Base-by-base conservation (phyloP, 495 filamentous ascomycete species). In the Talaromyces wortmannii region DNA sequence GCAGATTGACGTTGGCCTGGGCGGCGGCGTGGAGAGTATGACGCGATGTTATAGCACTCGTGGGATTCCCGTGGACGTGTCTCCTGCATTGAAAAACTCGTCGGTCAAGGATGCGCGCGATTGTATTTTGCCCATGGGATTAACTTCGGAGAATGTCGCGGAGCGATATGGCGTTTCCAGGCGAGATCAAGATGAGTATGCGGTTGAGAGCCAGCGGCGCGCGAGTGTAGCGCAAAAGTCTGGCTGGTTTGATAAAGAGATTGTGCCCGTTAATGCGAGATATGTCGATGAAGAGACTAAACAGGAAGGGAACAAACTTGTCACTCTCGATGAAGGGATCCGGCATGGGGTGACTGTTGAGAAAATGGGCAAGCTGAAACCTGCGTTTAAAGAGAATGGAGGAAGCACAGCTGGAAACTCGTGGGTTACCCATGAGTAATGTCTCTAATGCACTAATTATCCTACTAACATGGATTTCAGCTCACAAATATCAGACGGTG, bases 61-160 rank as follows among this genome's bases (percentile, higher is more conserved):
- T 18, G 83, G 85, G 13, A 90, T 94, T 67, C 83, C 87, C 61
- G 80, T 82, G 13, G 81, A 82, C 52, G 79, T 95, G 17, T 69
- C 86, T 32, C 71, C 78, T 50, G 74, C 74, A n/a, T 60, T 92
- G 47, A 76, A 64, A 50, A 73, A 84, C 0, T 79, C 71, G 6
- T 61, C 62, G 2, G 76, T 81, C 51, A 84, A 88, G 60, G 89
- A 94, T 62, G 83, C 87, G 0, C 56, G 58, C 30, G 91, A 95
- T 67, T 91, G 89, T 75, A 75, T 87, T 74, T 77, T 89, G 76
- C 83, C 89, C 16, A 96, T 96, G 91, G 86, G 91, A 6, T 87
- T 90, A 80, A 96, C 91, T 1, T 87, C 82, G 13, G 91, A 96
- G 73, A 95, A 95, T 65, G 89, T 96, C 7, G 87, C 81, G 51